Percentiles rank a stretch among this genome's conserved stretches.
phyloP scores from a whole-genome alignment of 257 asterid species.

The Gardenia jasminoides region DNA sequence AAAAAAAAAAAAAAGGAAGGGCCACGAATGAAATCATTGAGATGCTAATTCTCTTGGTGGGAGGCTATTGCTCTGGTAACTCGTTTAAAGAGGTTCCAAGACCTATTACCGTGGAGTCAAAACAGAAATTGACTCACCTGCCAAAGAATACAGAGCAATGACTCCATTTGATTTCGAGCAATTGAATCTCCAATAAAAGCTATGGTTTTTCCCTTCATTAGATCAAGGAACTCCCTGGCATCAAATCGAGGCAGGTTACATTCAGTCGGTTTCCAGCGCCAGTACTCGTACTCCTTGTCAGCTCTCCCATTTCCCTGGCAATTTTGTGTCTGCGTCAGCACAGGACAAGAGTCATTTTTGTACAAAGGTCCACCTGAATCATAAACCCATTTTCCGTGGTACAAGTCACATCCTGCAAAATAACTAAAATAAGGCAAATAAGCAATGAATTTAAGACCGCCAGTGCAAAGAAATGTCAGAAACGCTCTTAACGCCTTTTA shows the following conservation, averaged over 20 bases:
- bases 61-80: not conserved
- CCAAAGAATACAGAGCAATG: slow-evolving; percentile 91
- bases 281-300: slow-evolving; percentile 83
- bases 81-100: not conserved
- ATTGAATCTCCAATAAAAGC: slow-evolving; percentile 97
- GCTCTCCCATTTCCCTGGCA: slow-evolving; percentile 99
- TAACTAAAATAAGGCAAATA: not conserved
- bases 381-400: slow-evolving; percentile 76
- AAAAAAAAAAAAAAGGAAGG: too few species aligned
- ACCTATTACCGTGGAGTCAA: not conserved
- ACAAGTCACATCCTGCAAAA: slow-evolving; percentile 79
- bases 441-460: not conserved
- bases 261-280: slow-evolving; percentile 88
- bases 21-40: too few species aligned
- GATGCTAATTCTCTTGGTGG: too few species aligned
- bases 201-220: slow-evolving; percentile 89
- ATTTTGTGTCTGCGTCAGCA: slow-evolving; percentile 83
- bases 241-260: slow-evolving; percentile 85
- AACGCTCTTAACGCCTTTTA: not conserved
- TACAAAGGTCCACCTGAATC: slow-evolving; percentile 73
- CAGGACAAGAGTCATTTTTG: slow-evolving; percentile 81
- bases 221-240: slow-evolving; percentile 65
- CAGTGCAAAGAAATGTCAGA: not conserved
- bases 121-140: slow-evolving; percentile 48
- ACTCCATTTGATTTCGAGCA: slow-evolving; percentile 98